A percentile compares a stretch with the other conserved stretches of the same genome.
Evolutionary conservation across 495 filamentous ascomycete genomes (phyloP).

Genomic region (Hypoxylon rickii): DNA sequence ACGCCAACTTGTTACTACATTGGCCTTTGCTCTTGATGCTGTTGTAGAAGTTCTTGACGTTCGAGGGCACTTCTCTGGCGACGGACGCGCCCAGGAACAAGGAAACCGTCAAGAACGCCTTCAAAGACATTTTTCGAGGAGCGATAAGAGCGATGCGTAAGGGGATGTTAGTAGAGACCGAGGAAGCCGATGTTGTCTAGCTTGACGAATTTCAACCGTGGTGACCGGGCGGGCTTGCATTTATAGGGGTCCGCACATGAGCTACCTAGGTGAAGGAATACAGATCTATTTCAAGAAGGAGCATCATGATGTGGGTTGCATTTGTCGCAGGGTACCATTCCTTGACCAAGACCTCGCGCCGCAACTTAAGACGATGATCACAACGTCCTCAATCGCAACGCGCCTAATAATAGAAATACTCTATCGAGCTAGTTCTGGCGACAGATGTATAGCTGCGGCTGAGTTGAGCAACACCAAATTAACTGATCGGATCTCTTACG

Average conservation of each 20-base stretch:
- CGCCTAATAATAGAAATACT: slow-evolving; percentile 24
- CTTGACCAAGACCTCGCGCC: too few relatives aligned
- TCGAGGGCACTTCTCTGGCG: slow-evolving; percentile 41
- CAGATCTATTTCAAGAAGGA: slow-evolving; percentile 21
- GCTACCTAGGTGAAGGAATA: background rate
- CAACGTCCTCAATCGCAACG: background rate
- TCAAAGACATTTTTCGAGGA: slow-evolving; percentile 23
- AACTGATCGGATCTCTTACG: too few relatives aligned
- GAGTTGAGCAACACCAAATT: background rate
- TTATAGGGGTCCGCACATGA: slow-evolving; percentile 13
- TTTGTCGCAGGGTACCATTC: slow-evolving; percentile 1
- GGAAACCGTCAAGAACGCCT: slow-evolving; percentile 21
- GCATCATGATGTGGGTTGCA: slow-evolving; percentile 4
- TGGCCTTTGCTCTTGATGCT: slow-evolving; percentile 38
- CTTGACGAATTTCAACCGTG: background rate
- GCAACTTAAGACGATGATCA: background rate
- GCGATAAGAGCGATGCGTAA: background rate
- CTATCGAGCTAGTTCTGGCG: slow-evolving; percentile 7
- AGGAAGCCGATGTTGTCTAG: background rate
- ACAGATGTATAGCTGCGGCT: slow-evolving; percentile 13
- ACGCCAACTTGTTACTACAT: slow-evolving; percentile 41
- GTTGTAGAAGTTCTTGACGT: slow-evolving; percentile 43
- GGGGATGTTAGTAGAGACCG: background rate
- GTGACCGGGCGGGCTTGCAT: slow-evolving; percentile 5
- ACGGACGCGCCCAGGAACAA: slow-evolving; percentile 26